Evolutionary conservation across 2,329 filamentous ascomycete species (phyloP).

Genomic region (Aspergillus proliferans): DNA sequence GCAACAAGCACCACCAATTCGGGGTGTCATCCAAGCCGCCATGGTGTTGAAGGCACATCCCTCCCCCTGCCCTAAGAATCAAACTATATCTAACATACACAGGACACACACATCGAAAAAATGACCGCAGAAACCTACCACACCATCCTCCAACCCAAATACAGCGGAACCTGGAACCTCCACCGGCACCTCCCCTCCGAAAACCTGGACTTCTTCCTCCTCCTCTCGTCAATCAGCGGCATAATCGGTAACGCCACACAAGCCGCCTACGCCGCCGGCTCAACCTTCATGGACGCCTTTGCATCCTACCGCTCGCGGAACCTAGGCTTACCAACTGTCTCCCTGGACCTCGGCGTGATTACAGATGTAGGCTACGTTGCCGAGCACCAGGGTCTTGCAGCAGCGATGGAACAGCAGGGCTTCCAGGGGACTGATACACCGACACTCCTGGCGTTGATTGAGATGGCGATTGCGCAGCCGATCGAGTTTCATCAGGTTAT

Average conservation of each 20-base stretch:
- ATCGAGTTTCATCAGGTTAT: conserved; percentile 11
- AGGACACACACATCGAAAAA: conserved; percentile 29
- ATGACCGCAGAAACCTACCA: conserved; percentile 29
- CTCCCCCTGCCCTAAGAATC: not conserved
- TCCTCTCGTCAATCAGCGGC: conserved; percentile 35
- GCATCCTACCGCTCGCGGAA: conserved; percentile 18
- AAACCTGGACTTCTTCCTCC: conserved; percentile 35
- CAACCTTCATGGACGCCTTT: conserved; percentile 30
- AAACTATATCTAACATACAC: not conserved
- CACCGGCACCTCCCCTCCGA: conserved; percentile 17
- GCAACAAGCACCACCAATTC: conserved; percentile 11
- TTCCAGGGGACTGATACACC: conserved; percentile 16
- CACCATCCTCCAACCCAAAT: conserved; percentile 28
- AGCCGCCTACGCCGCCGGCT: conserved; percentile 36
- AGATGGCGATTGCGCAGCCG: conserved; percentile 11
- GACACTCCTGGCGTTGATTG: conserved; percentile 14
- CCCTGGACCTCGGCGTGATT: conserved; percentile 27
- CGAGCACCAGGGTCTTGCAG: conserved; percentile 12
- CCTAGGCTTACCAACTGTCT: conserved; percentile 18
- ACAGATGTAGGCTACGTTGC: conserved; percentile 20
- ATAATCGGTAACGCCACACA: conserved; percentile 42
- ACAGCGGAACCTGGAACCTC: conserved; percentile 23
- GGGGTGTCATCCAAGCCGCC: conserved; percentile 23
- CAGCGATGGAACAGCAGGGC: conserved; percentile 17
- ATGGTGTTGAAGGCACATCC: conserved; percentile 20